Evolutionary conservation across 2,329 filamentous ascomycete species (phyloP).

Genomic region (Xylogone sp.): DNA sequence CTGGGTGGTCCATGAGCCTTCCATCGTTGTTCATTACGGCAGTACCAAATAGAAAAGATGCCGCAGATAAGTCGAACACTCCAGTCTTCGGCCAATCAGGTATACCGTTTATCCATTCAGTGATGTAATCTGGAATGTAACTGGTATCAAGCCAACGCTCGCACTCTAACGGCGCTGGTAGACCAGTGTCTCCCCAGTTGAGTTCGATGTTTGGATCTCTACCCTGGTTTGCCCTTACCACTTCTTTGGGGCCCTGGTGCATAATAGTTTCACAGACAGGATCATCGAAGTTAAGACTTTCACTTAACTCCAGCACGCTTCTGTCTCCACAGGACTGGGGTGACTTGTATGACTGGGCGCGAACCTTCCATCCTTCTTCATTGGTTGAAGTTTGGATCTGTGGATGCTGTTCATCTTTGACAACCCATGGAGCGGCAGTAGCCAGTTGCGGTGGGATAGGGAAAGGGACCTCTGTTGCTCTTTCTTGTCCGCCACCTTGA

Average conservation of each 20-base stretch:
- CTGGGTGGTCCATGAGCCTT: slow-evolving; percentile 6
- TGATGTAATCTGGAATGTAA: slow-evolving; percentile 21
- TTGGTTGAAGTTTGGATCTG: too few species aligned
- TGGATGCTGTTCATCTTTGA: not conserved
- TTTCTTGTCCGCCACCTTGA: not conserved
- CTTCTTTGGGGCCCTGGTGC: slow-evolving; percentile 1
- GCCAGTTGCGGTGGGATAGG: not conserved
- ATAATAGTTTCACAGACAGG: slow-evolving; percentile 7
- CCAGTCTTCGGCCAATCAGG: slow-evolving; percentile 3
- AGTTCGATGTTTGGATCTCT: slow-evolving; percentile 8
- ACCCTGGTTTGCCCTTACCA: slow-evolving; percentile 18
- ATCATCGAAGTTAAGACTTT: slow-evolving; percentile 6
- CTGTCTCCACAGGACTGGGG: not conserved
- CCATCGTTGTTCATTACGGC: slow-evolving; percentile 9
- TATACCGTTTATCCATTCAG: slow-evolving; percentile 19
- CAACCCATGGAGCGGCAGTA: not conserved
- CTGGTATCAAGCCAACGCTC: slow-evolving; percentile 13
- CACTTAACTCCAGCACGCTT: not conserved
- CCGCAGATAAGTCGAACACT: slow-evolving; percentile 6
- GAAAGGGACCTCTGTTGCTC: not conserved
- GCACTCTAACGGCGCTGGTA: not conserved
- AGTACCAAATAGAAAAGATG: slow-evolving; percentile 13
- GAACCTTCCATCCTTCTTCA: not conserved
- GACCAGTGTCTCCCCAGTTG: not conserved
- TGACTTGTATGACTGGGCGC: not conserved